phyloP scores from a whole-genome alignment of 208 protist species.

The Leptomonas pyrrhocoris region DNA sequence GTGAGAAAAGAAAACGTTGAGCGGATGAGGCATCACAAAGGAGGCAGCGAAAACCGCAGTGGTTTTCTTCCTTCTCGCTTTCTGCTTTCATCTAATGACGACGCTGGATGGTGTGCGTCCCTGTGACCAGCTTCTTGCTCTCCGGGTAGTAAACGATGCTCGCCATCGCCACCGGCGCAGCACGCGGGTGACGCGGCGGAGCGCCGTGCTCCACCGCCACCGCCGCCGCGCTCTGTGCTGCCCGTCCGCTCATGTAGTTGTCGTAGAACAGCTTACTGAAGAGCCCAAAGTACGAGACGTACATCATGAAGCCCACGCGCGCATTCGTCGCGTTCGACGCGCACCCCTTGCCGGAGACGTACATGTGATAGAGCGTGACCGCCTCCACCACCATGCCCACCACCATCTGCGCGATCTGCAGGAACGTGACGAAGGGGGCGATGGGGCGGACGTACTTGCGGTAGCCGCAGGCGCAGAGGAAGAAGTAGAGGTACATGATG shows the following conservation, averaged over 20 bases:
- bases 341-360: conserved; percentile 55
- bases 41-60: background rate
- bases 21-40: too few species aligned
- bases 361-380: conserved; percentile 50
- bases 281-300: conserved; percentile 91
- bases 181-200: background rate
- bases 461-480: conserved; percentile 64
- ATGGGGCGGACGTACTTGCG: conserved; percentile 72
- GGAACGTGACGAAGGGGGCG: conserved; percentile 81
- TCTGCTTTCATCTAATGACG: conserved; percentile 6
- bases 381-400: conserved; percentile 70
- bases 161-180: background rate
- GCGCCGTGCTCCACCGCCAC: background rate
- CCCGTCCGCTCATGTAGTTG: conserved; percentile 56
- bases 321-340: conserved; percentile 65
- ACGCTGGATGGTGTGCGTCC: conserved; percentile 13
- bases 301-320: conserved; percentile 84
- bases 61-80: background rate
- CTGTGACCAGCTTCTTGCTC: background rate
- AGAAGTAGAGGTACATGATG: conserved; percentile 96
- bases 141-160: background rate
- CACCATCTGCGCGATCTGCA: conserved; percentile 94
- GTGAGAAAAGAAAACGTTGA: too few species aligned
- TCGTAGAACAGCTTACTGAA: conserved; percentile 88
- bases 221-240: too few species aligned